Base-by-base conservation (phyloP, 2,329 filamentous ascomycete genomes). In the Penicillium rolfsii region DNA sequence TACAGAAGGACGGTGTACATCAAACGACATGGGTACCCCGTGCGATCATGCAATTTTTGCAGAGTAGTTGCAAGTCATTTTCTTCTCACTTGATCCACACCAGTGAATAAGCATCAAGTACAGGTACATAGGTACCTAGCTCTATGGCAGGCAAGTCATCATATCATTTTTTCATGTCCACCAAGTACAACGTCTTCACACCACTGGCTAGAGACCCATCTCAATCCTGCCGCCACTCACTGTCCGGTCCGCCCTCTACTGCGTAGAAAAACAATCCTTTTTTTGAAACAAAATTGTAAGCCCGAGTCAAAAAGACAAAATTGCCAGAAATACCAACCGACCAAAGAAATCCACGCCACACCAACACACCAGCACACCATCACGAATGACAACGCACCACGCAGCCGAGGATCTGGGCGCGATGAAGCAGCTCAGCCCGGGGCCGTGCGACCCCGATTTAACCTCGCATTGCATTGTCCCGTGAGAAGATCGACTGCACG, bases 381-480 rank as follows among this genome's bases (percentile, higher is more conserved):
- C 48, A 50, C 48, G 28, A 67, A 66, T 67, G 26, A 63, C 53
- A 61, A n/a, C 45, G 5, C 65, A 67, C 62, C 65, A 67, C 65
- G 60, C 58, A 43, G 57, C 43, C 59, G 43, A 62, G 62, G 62
- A 64, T 65, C 57, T 54, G 45, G 63, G 57, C 59, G 52, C 55
- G 55, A 48, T 30, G 45, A 48, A 48, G 45, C 26, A 35, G 48
- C 55, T 55, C 26, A 50, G 48, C 55, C 57, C 46, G 56, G 62
- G 61, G 57, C 62, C 65, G 67, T 69, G 65, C 66, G 58, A 69
- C 66, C 57, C 57, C 22, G 62, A 69, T 66, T 69, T 70, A 70
- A 70, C 65, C 67, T 69, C 66, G 66, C 67, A 70, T 70, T 70
- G 67, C 67, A 69, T 69, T 64, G 58, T 68, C 63, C 65, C 62